Evolutionary conservation across 2,329 filamentous ascomycete species (phyloP).

Genomic region (Verticillium tricorpus): DNA sequence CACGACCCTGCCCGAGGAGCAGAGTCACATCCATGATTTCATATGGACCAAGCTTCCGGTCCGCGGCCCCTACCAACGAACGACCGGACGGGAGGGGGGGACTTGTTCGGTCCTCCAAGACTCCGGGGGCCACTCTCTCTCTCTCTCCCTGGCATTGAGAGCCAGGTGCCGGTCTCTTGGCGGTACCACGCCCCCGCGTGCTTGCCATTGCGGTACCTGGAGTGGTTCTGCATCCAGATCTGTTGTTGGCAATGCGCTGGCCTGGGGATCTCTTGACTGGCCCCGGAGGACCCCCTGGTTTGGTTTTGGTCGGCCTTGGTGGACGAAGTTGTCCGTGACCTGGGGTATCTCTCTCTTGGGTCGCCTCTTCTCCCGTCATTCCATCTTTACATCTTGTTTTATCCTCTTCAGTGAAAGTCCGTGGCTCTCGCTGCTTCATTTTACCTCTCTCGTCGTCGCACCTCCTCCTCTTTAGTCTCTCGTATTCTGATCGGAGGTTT

Average conservation of each 20-base stretch:
- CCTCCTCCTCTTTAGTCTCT: neutral
- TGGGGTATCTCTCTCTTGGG: neutral
- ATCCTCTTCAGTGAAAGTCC: neutral
- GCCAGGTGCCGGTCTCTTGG: neutral
- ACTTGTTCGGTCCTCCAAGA: neutral
- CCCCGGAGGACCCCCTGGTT: neutral
- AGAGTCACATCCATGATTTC: conserved; percentile 1
- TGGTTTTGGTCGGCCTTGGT: neutral
- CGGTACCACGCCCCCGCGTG: neutral
- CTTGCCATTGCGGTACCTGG: neutral
- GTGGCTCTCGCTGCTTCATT: neutral
- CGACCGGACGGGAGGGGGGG: neutral
- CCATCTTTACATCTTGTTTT: neutral
- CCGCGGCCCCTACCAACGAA: neutral
- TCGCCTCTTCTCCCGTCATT: neutral
- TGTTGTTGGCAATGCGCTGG: neutral
- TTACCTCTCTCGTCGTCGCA: neutral
- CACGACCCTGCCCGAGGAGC: neutral
- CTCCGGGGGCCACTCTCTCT: neutral
- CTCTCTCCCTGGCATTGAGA: neutral
- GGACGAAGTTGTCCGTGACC: neutral
- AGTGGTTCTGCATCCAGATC: neutral
- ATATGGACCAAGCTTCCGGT: neutral
- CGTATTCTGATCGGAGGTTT: neutral
- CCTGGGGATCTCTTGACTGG: neutral